phyloP scores from a whole-genome alignment of 2,329 filamentous ascomycete species.

The Acrocalymma vagum region DNA sequence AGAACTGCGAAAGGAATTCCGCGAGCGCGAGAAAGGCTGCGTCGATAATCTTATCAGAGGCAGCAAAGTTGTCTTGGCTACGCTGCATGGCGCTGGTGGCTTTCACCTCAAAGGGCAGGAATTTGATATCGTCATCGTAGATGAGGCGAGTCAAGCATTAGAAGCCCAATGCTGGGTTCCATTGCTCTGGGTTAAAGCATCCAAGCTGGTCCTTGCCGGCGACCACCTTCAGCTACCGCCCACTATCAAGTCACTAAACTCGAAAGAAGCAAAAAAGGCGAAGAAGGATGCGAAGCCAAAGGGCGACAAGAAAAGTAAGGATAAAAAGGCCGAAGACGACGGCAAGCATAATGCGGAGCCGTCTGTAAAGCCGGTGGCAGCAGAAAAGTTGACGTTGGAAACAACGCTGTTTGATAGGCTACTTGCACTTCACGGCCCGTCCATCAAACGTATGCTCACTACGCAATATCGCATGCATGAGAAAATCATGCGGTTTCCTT shows the following conservation, averaged over 20 bases:
- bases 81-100: conserved; percentile 89
- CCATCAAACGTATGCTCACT: conserved; percentile 93
- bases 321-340: conserved; percentile 31
- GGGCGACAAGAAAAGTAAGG: conserved; percentile 51
- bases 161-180: conserved; percentile 98
- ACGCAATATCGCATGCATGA: conserved; percentile 99
- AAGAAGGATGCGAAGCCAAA: conserved; percentile 45
- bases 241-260: conserved; percentile 82
- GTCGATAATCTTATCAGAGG: conserved; percentile 76
- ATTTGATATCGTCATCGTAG: conserved; percentile 95
- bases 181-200: conserved; percentile 72
- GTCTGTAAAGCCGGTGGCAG: conserved; percentile 29
- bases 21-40: conserved; percentile 83
- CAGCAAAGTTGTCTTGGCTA: conserved; percentile 90
- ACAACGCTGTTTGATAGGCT: conserved; percentile 94
- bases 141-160: conserved; percentile 94
- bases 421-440: conserved; percentile 78
- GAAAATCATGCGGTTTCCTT: conserved; percentile 93
- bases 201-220: conserved; percentile 88
- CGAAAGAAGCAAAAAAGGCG: conserved; percentile 46
- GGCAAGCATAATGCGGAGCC: conserved; percentile 44
- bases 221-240: conserved; percentile 95
- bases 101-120: conserved; percentile 79
- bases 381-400: conserved; percentile 70
- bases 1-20: conserved; percentile 86